Base-by-base conservation (phyloP, 2,329 filamentous ascomycete genomes). In the Coniella lustricola region DNA sequence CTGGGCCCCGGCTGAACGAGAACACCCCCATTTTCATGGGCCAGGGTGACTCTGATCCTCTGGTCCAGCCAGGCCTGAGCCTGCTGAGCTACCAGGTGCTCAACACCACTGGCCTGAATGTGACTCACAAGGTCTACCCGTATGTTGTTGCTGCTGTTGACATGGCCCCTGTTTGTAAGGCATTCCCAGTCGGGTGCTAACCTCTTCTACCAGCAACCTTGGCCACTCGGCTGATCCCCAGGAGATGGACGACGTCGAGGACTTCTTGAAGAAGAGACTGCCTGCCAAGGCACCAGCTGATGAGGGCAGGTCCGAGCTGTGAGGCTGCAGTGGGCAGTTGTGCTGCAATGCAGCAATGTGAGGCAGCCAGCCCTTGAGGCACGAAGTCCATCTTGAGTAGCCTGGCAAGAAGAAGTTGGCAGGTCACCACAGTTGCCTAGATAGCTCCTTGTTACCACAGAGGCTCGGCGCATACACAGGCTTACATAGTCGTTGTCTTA, bases 21-120 rank as follows among this genome's bases (percentile, higher is more conserved):
- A 73, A 85, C 35, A 95, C 89, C 1, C 86, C 87, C 1, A 82
- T 97, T 54, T 87, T 93, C 67, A 85, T 96, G 82, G 89, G 79
- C 12, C 93, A 97, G 59, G 93, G 93, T n/a, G 77, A 83, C 53
- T 69, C 68, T 1, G 91, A 98, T 64, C 75, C 75, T 13, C 70
- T 95, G 3, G 86, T 96, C 8, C 76, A 74, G 56, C 77, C 82
- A 37, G 69, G 76, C 48, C 84, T 86, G 66, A 91, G 87, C 13
- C 68, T 79, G 63, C 64, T 73, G 66, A 89, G 86, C 20, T 79
- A 77, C 3, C 75, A 87, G 35, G 64, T 75, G 50, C 68, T 97
- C 44, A 82, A 80, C 64, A 75, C 78, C 34, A 67, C 84, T 64
- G 88, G 87, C 1, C 85, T 83, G 64, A 74, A 84, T 48, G 84